Evolutionary conservation across 371 early-diverging fungal species (phyloP).

Genomic region (Saksenaea oblongispora): DNA sequence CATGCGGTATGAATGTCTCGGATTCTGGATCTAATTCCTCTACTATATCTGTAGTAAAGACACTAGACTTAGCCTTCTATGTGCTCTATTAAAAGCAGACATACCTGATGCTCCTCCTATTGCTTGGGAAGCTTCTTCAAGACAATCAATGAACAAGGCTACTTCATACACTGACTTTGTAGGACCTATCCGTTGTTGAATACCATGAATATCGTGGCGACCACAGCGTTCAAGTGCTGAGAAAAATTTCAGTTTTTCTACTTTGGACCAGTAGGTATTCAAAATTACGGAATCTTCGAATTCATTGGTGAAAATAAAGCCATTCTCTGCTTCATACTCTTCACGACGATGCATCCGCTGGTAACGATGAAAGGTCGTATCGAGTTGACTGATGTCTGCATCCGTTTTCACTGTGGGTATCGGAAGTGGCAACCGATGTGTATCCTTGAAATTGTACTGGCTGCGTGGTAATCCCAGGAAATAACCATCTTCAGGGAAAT

Average conservation of each 20-base stretch:
- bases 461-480: background rate
- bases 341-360: background rate
- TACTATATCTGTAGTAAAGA: background rate
- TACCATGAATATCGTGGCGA: conserved; percentile 9
- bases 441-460: background rate
- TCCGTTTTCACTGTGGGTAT: background rate
- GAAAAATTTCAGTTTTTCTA: conserved; percentile 26
- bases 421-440: background rate
- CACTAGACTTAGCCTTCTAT: background rate
- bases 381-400: background rate
- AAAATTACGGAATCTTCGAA: background rate
- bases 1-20: background rate
- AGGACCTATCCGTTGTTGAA: conserved; percentile 21
- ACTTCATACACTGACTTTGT: conserved; percentile 25
- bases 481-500: background rate
- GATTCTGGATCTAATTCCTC: background rate
- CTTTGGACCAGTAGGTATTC: conserved; percentile 11
- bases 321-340: background rate
- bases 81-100: background rate
- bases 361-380: background rate
- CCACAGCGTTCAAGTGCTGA: conserved; percentile 26
- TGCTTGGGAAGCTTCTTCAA: conserved; percentile 8
- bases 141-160: conserved; percentile 10
- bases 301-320: background rate
- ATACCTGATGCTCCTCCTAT: background rate